Base-by-base conservation (phyloP, 805 yeast species). In the Saccharomycopsis selenospora region DNA sequence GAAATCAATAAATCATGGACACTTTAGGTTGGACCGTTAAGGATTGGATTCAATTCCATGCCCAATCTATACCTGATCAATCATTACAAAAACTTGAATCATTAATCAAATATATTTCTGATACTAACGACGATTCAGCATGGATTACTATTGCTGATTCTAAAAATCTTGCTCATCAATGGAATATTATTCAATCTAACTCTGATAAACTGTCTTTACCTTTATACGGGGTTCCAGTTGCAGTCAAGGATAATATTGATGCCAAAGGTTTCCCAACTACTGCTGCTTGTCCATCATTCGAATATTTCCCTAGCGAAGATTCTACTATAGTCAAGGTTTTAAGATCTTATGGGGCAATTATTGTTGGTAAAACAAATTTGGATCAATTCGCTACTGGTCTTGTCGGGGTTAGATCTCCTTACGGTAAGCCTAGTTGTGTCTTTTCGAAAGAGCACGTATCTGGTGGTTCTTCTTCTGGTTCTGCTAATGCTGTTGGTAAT, bases 341-440 rank as follows among this genome's bases (percentile, higher is more conserved):
- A 57, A 78, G 87, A 64, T 75, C 72, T n/a, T 84, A 87, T 30
- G 99, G 99, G 61, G 98, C 98, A 42, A 85, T 91, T 49, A 76
- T 91, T 36, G 71, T 91, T 43, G 98, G 98, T 51, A 91, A 91
- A 65, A 93, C 98, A 47, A 91, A 91, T 65, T 71, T 91, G 64
- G 99, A 91, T 64, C 99, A 91, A 66, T 91, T 91, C 67, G 98
- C 98, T 10, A 93, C 99, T 2, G 99, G 99, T 33, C 73, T 91
- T 50, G 98, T 91, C 1, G 99, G 99, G 40, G 82, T 88, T 27
- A 76, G 99, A 60, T 85, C 96, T 4, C 98, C 99, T 1, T 91
- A 91, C 62, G 99, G 99, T 10, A 76, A 80, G 57, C 85, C 96
- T 3, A 80, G 88, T 33, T 82, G 83, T 64, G 81, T 91, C 1